These are phyloP conservation scores for Elongisporangium prolatum DNA, from an alignment of 352 stramenopile species.

Conservation along the genomic window DNA sequence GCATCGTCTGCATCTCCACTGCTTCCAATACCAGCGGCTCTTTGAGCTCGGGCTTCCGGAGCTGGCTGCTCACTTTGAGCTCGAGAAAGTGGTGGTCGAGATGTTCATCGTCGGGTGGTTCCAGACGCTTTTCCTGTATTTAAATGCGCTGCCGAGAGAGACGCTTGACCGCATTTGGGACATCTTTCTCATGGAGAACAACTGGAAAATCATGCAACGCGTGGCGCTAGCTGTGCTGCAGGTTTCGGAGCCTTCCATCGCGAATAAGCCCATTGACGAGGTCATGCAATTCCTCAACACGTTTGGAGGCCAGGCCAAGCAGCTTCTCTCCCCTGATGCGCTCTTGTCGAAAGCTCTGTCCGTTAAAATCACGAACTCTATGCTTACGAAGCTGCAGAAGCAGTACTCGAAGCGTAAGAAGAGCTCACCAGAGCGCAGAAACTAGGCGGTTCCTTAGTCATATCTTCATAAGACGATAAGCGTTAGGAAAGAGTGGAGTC, in stretches of 20 bases:
- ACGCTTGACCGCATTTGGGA: conserved; percentile 82
- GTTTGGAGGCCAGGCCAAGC: conserved; percentile 49
- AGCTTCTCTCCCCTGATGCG: conserved; percentile 43
- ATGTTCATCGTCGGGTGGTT: conserved; percentile 89
- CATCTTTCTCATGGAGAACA: conserved; percentile 82
- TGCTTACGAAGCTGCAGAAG: conserved; percentile 70
- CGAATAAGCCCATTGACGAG: conserved; percentile 69
- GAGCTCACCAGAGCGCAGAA: conserved; percentile 19
- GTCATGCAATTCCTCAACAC: conserved; percentile 88
- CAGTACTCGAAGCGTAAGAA: conserved; percentile 59
- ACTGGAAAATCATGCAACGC: conserved; percentile 82
- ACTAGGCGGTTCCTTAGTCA: not conserved
- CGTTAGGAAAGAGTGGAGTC: not conserved
- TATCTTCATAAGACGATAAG: not conserved
- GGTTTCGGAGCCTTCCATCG: conserved; percentile 54
- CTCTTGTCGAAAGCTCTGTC: conserved; percentile 45
- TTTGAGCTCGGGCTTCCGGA: conserved; percentile 53
- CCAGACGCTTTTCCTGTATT: conserved; percentile 84
- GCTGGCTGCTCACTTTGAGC: conserved; percentile 68
- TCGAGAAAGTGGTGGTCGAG: conserved; percentile 74
- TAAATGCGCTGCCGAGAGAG: conserved; percentile 73
- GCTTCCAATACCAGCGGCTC: conserved; percentile 72
- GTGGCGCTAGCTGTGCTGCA: conserved; percentile 66
- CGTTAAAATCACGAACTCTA: conserved; percentile 76
- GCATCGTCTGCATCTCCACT: conserved; percentile 65